Base-by-base conservation (phyloP, 1,139 yeast genomes). In the Suhomyces panamericanus region DNA sequence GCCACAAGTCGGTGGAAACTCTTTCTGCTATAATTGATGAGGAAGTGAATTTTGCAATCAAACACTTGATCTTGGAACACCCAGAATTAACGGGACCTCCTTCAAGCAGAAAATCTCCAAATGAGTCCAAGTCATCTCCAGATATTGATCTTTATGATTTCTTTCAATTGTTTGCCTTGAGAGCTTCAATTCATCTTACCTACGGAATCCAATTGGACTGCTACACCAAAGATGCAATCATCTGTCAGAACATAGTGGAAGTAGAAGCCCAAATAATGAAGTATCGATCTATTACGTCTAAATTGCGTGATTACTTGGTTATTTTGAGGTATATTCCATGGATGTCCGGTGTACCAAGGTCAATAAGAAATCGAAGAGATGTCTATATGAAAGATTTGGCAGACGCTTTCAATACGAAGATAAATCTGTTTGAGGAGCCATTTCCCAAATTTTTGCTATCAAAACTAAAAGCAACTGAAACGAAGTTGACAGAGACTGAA, bases 201-300 rank as follows among this genome's bases (percentile, higher is more conserved):
- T 87, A 83, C 58, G 95, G 91, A 0, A 66, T 77, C 36, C 57
- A 69, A 20, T 62, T 83, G 10, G 80, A 80, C 48, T 69, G 75
- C 24, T 73, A 66, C 40, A 60, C 64, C 30, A 54, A 56, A 3
- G 75, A 76, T 36, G 66, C 66, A 12, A 57, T 54, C 8, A 57
- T 84, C 26, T 76, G 83, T 24, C 50, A 58, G 10, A 85, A 81
- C 48, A 82, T 87, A 29, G 73, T 85, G 26, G 60, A 66, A 14
- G 84, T 81, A n/a, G 95, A 87, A 57, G 81, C 77, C 52, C 68
- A 70, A 38, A 85, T 87, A 39, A 81, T 85, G 35, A 70, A 76
- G 37, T 71, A 83, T 45, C 66, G 95, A 46, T 81, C 90, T 0
- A 85, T 84, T 38, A 69, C 81, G 14, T 73, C 85, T 4, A 83